phyloP scores from a whole-genome alignment of 2,329 filamentous ascomycete species.

The Alternaria gansuensis region DNA sequence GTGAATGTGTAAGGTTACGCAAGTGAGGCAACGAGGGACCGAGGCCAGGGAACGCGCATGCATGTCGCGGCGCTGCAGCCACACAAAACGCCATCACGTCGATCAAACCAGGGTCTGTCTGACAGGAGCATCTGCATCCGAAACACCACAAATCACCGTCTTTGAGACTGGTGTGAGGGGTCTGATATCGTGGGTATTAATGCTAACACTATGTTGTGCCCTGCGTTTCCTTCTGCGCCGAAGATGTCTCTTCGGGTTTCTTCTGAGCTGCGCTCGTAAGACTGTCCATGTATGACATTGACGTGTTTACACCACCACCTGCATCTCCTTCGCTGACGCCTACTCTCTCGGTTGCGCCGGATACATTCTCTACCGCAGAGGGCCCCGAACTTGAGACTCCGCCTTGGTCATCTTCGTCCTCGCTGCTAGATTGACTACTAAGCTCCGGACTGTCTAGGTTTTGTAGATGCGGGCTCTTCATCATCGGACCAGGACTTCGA shows the following conservation, averaged over 20 bases:
- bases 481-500: constrained; percentile 47
- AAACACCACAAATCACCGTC: constrained; percentile 3
- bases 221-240: background rate
- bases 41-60: constrained; percentile 30
- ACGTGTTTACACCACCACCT: constrained; percentile 12
- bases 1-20: constrained; percentile 10
- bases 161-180: background rate
- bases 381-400: constrained; percentile 29
- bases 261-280: constrained; percentile 4
- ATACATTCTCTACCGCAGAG: constrained; percentile 14
- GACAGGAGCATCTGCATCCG: constrained; percentile 3
- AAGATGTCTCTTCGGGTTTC: background rate
- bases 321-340: constrained; percentile 5
- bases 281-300: constrained; percentile 20
- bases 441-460: constrained; percentile 53
- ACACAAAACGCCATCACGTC: constrained; percentile 34
- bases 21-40: constrained; percentile 20
- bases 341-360: constrained; percentile 8
- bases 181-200: constrained; percentile 13
- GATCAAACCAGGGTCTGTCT: constrained; percentile 26
- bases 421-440: constrained; percentile 49
- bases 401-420: constrained; percentile 43
- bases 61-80: constrained; percentile 29
- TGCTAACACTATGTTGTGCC: constrained; percentile 17
- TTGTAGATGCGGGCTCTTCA: constrained; percentile 53